These are phyloP conservation scores for Lasiosphaeria miniovina DNA, from an alignment of 495 filamentous ascomycete genomes.

Conservation along the genomic window DNA sequence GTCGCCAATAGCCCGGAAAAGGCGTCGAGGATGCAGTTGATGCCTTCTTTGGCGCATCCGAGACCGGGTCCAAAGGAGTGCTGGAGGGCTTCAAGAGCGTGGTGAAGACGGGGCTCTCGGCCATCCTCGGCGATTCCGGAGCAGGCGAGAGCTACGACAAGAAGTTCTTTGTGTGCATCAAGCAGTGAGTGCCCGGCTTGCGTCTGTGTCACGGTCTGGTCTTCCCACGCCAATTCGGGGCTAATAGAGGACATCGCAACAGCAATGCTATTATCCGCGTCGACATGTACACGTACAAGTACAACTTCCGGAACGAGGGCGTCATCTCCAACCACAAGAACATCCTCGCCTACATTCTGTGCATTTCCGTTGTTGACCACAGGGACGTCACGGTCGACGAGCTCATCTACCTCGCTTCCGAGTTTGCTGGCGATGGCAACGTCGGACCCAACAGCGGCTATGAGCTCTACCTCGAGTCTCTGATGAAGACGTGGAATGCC, in stretches of 20 bases:
- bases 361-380: slow-evolving; percentile 1
- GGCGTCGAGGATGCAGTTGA: background rate
- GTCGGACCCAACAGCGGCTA: background rate
- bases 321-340: background rate
- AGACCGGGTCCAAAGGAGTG: background rate
- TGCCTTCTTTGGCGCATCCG: background rate
- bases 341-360: slow-evolving; percentile 1
- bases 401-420: background rate
- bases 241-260: background rate
- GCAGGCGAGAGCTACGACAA: slow-evolving; percentile 1
- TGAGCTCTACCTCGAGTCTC: background rate
- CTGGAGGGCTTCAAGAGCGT: background rate
- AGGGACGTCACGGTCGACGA: background rate
- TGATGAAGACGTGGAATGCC: background rate
- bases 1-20: background rate
- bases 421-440: background rate
- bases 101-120: background rate
- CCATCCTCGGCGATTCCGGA: background rate
- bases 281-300: slow-evolving; percentile 1
- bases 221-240: background rate
- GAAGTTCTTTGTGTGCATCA: slow-evolving; percentile 1
- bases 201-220: too few relatives aligned
- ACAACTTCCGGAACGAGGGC: background rate
- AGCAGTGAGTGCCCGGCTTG: background rate
- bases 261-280: slow-evolving; percentile 1